Base-by-base conservation (phyloP, 2,329 filamentous ascomycete genomes). In the Nectriaceae sp. region DNA sequence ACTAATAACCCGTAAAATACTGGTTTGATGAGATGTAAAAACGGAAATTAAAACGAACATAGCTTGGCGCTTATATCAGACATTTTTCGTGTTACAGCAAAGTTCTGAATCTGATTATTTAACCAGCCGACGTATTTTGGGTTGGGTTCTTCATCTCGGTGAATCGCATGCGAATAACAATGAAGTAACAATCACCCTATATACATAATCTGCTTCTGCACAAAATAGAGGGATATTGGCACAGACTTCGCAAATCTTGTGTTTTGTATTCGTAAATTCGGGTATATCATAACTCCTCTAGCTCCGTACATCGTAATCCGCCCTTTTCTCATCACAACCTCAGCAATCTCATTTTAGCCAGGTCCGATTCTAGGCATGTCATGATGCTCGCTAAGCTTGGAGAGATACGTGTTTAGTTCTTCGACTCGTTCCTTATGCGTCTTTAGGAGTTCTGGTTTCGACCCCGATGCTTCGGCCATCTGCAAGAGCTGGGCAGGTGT, bases 381-480 rank as follows among this genome's bases (percentile, higher is more conserved):
- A 70, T 99, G 93, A 73, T 99, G 94, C 72, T 99, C 94, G 72
- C 90, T 96, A 64, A 99, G 72, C 57, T 86, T 88, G 56, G 90
- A 94, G 29, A 99, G 75, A 68, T 97, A 97, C 55, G 89, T 90
- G 68, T 99, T 99, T 60, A 97, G 75, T 68, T 97, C 91, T 69
- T 97, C 92, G 37, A 99, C 93, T 11, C 90, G 85, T 75, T 99
- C 89, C 69, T 97, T 97, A 71, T 99, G 94, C 22, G 92, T 96
- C 77, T 97, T 97, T 58, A 93, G 83, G 15, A 95, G 87, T 67
- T 97, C 92, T 13, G 87, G 84, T 40, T 77, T 70, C 6, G 75
- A 67, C 5, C 72, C 71, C 3, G 77, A 75, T 3, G 75, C 72
- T 65, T 88, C 85, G 38, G 95, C 75, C 53, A 90, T 78, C 63